A percentile compares a stretch with the other conserved stretches of the same genome.
Conservation (phyloP, 129 eudicot genomes). For the Deinandra increscens region DNA sequence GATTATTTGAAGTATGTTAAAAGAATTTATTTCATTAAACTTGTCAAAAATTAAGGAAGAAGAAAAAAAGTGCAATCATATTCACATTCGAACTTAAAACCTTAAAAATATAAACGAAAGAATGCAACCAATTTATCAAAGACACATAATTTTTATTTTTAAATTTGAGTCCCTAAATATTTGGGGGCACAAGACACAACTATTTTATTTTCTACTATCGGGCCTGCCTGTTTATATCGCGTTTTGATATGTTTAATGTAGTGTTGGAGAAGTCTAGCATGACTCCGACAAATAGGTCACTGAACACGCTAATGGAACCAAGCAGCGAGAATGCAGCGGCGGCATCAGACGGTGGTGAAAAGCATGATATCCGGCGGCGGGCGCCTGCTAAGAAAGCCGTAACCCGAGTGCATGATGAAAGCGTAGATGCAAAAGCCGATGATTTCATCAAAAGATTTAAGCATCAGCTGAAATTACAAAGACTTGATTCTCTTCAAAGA, state of each 20-base stretch:
- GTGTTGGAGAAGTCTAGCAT: constrained; percentile 4
- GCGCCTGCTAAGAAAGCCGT: constrained; percentile 35
- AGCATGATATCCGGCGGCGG: constrained; percentile 28
- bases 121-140: too few species aligned
- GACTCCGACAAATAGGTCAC: constrained; percentile 4
- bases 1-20: too few species aligned
- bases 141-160: too few species aligned
- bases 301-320: constrained; percentile 29
- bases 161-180: too few species aligned
- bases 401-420: constrained; percentile 35
- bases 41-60: too few species aligned
- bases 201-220: too few species aligned
- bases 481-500: constrained; percentile 53
- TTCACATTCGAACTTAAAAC: too few species aligned
- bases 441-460: constrained; percentile 65
- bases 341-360: neutral
- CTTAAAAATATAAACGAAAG: too few species aligned
- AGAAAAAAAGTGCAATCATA: too few species aligned
- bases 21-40: too few species aligned
- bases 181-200: too few species aligned
- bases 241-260: neutral
- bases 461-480: constrained; percentile 63
- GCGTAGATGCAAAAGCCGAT: constrained; percentile 65
- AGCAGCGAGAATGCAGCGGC: constrained; percentile 30
- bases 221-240: too few species aligned